Evolutionary conservation across 768 basidiomycete species (phyloP).

Genomic region (Lactarius tabidus): DNA sequence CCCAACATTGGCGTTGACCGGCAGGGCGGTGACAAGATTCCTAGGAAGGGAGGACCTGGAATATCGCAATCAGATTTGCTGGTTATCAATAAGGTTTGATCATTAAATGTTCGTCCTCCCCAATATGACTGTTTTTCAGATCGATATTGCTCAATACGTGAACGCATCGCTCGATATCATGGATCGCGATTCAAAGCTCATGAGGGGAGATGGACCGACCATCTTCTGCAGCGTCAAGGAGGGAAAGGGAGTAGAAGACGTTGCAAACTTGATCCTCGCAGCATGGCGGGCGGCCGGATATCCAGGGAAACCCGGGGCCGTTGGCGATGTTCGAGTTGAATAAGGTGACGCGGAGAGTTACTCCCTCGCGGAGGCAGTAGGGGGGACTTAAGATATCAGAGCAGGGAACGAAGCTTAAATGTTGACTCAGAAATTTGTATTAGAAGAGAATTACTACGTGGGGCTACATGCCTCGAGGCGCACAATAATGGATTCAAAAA

Average conservation of each 20-base stretch:
- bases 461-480: no score
- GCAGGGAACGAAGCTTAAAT: no score
- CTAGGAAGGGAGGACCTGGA: slow-evolving; percentile 95
- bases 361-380: no score
- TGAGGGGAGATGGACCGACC: slow-evolving; percentile 94
- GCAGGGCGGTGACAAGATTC: slow-evolving; percentile 97
- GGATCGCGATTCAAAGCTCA: slow-evolving; percentile 86
- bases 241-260: slow-evolving; percentile 72
- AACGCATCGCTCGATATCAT: slow-evolving; percentile 92
- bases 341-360: background rate
- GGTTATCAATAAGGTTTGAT: slow-evolving; percentile 84
- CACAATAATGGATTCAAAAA: no score
- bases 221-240: slow-evolving; percentile 84
- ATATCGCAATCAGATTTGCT: slow-evolving; percentile 95
- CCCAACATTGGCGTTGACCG: background rate
- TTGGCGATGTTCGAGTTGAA: slow-evolving; percentile 12
- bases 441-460: no score
- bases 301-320: slow-evolving; percentile 52
- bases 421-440: no score
- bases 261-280: slow-evolving; percentile 73
- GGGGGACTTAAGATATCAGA: no score
- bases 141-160: slow-evolving; percentile 89
- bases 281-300: slow-evolving; percentile 86
- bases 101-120: slow-evolving; percentile 3
- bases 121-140: slow-evolving; percentile 44